phyloP scores from a whole-genome alignment of 1,139 yeast genomes.

The Lodderomyces orthopsilosis region DNA sequence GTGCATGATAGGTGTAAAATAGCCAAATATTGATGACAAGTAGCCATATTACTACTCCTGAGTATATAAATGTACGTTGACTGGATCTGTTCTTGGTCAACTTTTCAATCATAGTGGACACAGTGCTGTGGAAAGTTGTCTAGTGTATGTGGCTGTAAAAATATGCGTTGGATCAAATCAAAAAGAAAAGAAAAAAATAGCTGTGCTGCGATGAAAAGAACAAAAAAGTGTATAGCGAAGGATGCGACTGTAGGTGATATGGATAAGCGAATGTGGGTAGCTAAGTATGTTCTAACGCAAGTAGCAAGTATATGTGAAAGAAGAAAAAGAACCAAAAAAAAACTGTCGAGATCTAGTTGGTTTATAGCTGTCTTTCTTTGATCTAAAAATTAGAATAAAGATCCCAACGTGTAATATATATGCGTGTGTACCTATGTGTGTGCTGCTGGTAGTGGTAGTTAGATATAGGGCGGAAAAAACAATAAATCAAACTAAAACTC shows the following conservation, averaged over 20 bases:
- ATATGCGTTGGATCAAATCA: neutral
- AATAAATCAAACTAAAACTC: too few relatives aligned
- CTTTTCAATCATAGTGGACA: slow-evolving; percentile 13
- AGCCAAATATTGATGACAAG: slow-evolving; percentile 13
- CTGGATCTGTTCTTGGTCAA: slow-evolving; percentile 11
- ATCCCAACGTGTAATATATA: too few relatives aligned
- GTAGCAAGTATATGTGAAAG: neutral
- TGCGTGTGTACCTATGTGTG: too few relatives aligned
- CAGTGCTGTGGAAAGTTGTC: neutral
- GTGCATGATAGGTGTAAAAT: slow-evolving; percentile 7
- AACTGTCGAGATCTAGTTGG: neutral
- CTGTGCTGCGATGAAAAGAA: too few relatives aligned
- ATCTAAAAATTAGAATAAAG: too few relatives aligned
- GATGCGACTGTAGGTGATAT: neutral
- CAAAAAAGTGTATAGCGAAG: too few relatives aligned
- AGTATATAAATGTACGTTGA: slow-evolving; percentile 11
- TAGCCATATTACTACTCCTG: slow-evolving; percentile 11
- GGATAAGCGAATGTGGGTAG: neutral
- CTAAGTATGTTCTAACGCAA: neutral
- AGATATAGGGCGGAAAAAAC: too few relatives aligned
- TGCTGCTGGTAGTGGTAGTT: too few relatives aligned
- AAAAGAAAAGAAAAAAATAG: too few relatives aligned
- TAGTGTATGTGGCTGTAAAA: neutral
- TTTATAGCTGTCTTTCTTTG: neutral
- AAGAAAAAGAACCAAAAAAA: neutral